Evolutionary conservation across 2,329 filamentous ascomycete species (phyloP).

Genomic region (Tolypocladium nubicola): DNA sequence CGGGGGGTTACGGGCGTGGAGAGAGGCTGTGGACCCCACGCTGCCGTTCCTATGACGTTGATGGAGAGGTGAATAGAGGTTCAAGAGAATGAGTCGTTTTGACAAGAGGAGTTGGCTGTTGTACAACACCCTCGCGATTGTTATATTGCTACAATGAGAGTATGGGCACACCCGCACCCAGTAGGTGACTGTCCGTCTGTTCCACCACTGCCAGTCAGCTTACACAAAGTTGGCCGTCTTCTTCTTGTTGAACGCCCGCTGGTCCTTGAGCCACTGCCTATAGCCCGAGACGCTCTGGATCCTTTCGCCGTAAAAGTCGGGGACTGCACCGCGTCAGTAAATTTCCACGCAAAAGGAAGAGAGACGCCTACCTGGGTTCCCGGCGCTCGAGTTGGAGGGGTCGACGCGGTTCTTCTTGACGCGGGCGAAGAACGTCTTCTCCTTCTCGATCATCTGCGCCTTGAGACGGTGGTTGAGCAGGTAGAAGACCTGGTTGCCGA

Average conservation of each 20-base stretch:
- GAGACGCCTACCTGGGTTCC: slow-evolving; percentile 58
- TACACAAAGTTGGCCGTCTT: slow-evolving; percentile 59
- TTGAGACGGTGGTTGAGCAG: slow-evolving; percentile 60
- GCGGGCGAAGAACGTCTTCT: slow-evolving; percentile 83
- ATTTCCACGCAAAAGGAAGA: background rate
- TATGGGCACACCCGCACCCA: slow-evolving; percentile 1
- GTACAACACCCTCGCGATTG: slow-evolving; percentile 9
- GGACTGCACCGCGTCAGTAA: slow-evolving; percentile 41
- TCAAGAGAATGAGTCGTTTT: slow-evolving; percentile 7
- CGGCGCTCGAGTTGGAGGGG: slow-evolving; percentile 75
- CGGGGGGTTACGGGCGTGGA: slow-evolving; percentile 67
- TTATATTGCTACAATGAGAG: slow-evolving; percentile 5
- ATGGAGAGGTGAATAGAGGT: background rate
- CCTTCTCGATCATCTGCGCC: slow-evolving; percentile 72
- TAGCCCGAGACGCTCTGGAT: slow-evolving; percentile 89
- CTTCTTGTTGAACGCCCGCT: slow-evolving; percentile 94
- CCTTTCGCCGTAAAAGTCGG: slow-evolving; percentile 98
- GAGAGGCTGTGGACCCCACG: slow-evolving; percentile 49
- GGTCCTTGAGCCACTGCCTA: slow-evolving; percentile 92
- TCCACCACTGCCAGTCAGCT: slow-evolving; percentile 4
- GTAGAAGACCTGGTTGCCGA: slow-evolving; percentile 75
- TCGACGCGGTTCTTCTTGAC: slow-evolving; percentile 91
- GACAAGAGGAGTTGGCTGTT: slow-evolving; percentile 15
- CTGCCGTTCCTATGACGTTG: slow-evolving; percentile 39
- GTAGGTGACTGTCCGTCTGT: slow-evolving; percentile 1